Conservation (phyloP, 2,329 filamentous ascomycete genomes). For the Fusarium nisikadoi region DNA sequence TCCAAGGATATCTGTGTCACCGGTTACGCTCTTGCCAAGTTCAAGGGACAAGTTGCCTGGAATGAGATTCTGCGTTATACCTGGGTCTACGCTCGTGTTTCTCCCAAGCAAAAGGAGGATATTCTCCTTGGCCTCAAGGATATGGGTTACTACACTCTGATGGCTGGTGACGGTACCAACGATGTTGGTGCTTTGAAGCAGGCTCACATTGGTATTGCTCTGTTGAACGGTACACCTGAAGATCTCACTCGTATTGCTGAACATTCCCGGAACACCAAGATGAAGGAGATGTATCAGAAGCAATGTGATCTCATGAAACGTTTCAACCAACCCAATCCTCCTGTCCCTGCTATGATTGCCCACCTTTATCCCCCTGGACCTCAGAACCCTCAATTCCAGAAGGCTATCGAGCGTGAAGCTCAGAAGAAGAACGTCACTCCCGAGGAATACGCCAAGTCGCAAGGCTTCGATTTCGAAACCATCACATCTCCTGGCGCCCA, state of each 20-base stretch:
- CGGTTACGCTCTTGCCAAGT: constrained; percentile 90
- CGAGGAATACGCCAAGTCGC: constrained; percentile 65
- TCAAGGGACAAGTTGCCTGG: constrained; percentile 82
- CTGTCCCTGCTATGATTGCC: constrained; percentile 90
- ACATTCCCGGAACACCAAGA: constrained; percentile 92
- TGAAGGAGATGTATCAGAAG: constrained; percentile 99
- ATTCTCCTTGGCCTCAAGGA: constrained; percentile 97
- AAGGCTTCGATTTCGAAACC: constrained; percentile 67
- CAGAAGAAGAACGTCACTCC: constrained; percentile 77
- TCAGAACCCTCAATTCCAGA: constrained; percentile 91
- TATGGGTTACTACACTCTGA: constrained; percentile 96
- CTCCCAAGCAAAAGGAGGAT: constrained; percentile 98
- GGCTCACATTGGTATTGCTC: constrained; percentile 94
- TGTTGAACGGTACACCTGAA: constrained; percentile 93
- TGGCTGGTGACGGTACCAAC: constrained; percentile 98
- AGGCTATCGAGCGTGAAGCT: constrained; percentile 88
- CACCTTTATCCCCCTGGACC: constrained; percentile 94
- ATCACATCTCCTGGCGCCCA: constrained; percentile 74
- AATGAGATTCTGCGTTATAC: constrained; percentile 83
- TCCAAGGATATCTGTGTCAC: constrained; percentile 95
- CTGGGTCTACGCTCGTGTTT: constrained; percentile 98
- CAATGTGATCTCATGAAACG: constrained; percentile 90
- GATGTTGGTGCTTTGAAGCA: constrained; percentile 98
- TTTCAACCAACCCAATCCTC: constrained; percentile 94
- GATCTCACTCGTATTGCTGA: constrained; percentile 93